Evolutionary conservation across 1,284 basidiomycete genomes (phyloP).

Genomic region (Sporisorium sorghi): DNA sequence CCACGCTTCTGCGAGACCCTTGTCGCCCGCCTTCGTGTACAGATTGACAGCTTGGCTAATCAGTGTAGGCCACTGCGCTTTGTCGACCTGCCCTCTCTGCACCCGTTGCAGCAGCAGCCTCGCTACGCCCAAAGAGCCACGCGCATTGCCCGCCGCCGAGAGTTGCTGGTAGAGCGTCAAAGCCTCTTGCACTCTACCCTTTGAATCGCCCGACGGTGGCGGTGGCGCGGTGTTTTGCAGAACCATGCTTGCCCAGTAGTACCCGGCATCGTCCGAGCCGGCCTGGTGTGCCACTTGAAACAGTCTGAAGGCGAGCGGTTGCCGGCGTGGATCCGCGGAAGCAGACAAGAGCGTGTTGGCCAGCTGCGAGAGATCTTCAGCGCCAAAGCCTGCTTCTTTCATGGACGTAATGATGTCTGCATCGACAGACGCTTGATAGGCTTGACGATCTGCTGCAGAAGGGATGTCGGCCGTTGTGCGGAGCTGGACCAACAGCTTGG

Average conservation of each 20-base stretch:
- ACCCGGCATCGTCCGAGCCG: constrained; percentile 56
- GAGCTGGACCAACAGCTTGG: constrained; percentile 45
- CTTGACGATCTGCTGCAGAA: constrained; percentile 19
- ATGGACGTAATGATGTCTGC: constrained; percentile 17
- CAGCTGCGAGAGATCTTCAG: constrained; percentile 30
- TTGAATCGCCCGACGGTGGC: constrained; percentile 22
- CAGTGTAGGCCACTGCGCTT: constrained; percentile 23
- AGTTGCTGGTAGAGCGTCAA: constrained; percentile 49
- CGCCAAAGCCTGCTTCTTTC: constrained; percentile 7
- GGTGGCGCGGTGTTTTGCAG: constrained; percentile 49
- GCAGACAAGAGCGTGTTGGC: constrained; percentile 32
- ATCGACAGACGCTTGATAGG: constrained; percentile 36
- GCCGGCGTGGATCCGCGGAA: constrained; percentile 45
- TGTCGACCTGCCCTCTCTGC: constrained; percentile 27
- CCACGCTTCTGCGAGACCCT: constrained; percentile 60
- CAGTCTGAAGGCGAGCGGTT: constrained; percentile 45
- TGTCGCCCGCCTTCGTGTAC: constrained; percentile 53
- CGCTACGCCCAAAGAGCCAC: constrained; percentile 52
- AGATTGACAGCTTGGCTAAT: constrained; percentile 43
- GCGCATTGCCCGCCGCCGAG: constrained; percentile 51
- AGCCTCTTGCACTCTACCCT: constrained; percentile 38
- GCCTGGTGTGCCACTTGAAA: constrained; percentile 43
- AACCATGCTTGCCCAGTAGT: constrained; percentile 62
- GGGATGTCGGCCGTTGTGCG: constrained; percentile 35
- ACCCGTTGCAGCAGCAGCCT: constrained; percentile 50